Evolutionary conservation across 768 basidiomycete genomes (phyloP).

Genomic region (Kwoniella sp.): DNA sequence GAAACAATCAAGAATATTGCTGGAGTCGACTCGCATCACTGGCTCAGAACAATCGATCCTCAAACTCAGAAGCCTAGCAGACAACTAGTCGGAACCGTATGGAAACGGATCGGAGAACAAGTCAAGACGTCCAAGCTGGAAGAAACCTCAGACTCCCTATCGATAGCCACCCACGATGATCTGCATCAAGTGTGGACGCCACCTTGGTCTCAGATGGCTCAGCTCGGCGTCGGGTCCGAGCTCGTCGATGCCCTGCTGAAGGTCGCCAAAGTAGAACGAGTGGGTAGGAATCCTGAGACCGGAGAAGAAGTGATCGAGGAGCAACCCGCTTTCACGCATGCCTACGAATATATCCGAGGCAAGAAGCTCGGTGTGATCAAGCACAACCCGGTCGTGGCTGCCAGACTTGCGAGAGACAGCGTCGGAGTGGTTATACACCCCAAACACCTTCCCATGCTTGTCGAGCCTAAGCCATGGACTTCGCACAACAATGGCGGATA

Average conservation of each 20-base stretch:
- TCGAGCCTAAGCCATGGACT: slow-evolving; percentile 86
- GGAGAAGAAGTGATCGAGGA: slow-evolving; percentile 69
- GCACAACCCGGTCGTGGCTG: slow-evolving; percentile 76
- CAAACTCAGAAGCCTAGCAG: slow-evolving; percentile 42
- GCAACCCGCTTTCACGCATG: slow-evolving; percentile 88
- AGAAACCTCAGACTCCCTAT: slow-evolving; percentile 6
- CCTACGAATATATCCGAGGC: slow-evolving; percentile 91
- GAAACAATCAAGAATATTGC: slow-evolving; percentile 64
- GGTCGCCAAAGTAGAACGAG: slow-evolving; percentile 72
- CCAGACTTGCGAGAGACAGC: slow-evolving; percentile 74
- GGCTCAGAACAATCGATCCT: slow-evolving; percentile 43
- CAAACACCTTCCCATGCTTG: slow-evolving; percentile 92
- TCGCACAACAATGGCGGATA: slow-evolving; percentile 78
- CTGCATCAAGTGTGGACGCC: slow-evolving; percentile 55
- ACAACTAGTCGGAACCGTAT: slow-evolving; percentile 32
- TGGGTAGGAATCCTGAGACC: slow-evolving; percentile 62
- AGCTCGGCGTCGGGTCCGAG: slow-evolving; percentile 78
- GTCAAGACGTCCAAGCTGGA: neutral
- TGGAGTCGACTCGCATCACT: slow-evolving; percentile 45
- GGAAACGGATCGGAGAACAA: slow-evolving; percentile 36
- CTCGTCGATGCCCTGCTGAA: slow-evolving; percentile 83
- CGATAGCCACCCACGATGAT: slow-evolving; percentile 18
- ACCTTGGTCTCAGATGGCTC: slow-evolving; percentile 76
- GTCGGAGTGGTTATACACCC: slow-evolving; percentile 77
- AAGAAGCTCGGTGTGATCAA: slow-evolving; percentile 89